Evolutionary conservation across 257 asterid genomes (phyloP), one percentile per base, ranked within the genome.

Genomic region (Gardenia jasminoides): DNA sequence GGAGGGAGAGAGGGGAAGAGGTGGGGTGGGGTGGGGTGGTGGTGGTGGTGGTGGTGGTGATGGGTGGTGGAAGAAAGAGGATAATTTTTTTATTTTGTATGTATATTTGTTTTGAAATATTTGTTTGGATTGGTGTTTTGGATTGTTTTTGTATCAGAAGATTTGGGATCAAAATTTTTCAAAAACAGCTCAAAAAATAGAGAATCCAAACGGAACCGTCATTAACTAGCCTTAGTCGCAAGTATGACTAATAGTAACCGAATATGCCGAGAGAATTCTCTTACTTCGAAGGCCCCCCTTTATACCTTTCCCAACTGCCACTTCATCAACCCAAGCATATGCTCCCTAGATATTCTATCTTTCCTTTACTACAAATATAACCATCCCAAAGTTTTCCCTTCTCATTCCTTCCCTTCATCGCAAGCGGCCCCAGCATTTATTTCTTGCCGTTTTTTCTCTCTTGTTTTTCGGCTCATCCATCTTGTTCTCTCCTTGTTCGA

Each of bases 241-340:
- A 43, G 69, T 19, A 76, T 28, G 76, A 76, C 81, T 70, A 75
- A 75, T 73, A 79, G 85, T 52, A 84, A 88, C 33, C 39, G 98
- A 91, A 93, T 93, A 93, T 91, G 97, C 96, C 83, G 81, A 76
- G 81, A 76, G 95, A 86, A 90, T 89, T 91, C 77, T 58, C 48
- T 79, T 70, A 54, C 88, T 81, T 83, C 64, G 85, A 86, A 48
- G 41, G 74, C 82, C 80, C 76, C 76, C 74, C 4, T 79, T 72
- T 36, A 6, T 52, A 17, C 79, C 50, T n/a, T 86, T 84, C 76
- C 78, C 52, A 82, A 86, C 84, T 36, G 90, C 80, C 86, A 85
- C 87, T 82, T 87, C 92, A 89, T 88, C 92, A 91, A 90, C 87
- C 91, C 87, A 87, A 90, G 97, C 93, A 92, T 96, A 96, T 95